Evolutionary conservation across 163 green algal species (phyloP).

Genomic region (Volvox carteri): DNA sequence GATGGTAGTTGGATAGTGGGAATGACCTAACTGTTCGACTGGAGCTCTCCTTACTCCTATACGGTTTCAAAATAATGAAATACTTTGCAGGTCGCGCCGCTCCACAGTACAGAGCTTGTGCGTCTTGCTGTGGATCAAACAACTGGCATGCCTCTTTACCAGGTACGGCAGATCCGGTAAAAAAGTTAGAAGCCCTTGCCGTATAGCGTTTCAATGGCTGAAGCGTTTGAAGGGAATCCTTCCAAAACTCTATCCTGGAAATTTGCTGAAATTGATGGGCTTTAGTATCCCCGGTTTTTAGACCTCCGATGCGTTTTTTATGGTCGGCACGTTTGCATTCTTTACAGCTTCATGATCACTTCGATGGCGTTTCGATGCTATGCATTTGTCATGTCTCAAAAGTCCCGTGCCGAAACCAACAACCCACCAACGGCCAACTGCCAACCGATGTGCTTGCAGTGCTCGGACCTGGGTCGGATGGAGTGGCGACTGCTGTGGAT

Average conservation of each 20-base stretch:
- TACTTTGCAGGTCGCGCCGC: background rate
- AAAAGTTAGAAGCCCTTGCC: background rate
- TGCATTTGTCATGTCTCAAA: background rate
- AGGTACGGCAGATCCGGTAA: background rate
- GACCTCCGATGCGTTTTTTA: background rate
- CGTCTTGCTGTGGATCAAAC: background rate
- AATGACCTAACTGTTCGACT: too few species aligned
- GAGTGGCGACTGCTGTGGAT: conserved; percentile 67
- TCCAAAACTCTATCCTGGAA: background rate
- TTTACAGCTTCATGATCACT: background rate
- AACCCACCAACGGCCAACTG: background rate
- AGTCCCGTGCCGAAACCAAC: background rate
- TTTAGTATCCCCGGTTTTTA: background rate
- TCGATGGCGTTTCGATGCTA: background rate
- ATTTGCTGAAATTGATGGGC: background rate
- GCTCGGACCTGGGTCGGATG: conserved; percentile 64
- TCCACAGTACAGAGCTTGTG: background rate
- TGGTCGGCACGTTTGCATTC: background rate
- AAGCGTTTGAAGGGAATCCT: background rate
- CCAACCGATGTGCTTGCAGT: conserved; percentile 10
- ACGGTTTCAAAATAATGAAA: background rate
- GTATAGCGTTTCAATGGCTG: background rate
- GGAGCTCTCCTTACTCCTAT: background rate
- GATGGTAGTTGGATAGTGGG: background rate
- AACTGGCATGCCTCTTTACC: background rate